Evolutionary conservation across 73 alveolate species (phyloP).

Genomic region (Stentor coeruleus): DNA sequence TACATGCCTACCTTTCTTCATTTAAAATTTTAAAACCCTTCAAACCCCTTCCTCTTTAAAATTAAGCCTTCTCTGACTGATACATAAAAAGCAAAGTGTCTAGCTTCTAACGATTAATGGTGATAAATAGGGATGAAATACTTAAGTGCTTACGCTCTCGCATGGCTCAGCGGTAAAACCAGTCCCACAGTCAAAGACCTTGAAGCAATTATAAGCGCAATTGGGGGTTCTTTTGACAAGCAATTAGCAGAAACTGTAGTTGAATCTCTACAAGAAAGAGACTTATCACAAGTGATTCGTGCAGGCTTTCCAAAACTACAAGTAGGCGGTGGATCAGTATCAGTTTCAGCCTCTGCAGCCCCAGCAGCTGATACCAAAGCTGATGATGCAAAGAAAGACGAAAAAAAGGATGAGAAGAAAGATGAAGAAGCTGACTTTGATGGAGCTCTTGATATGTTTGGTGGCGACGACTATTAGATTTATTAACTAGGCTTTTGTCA

Average conservation of each 20-base stretch:
- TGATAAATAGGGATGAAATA: constrained; percentile 23
- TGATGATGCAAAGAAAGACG: constrained; percentile 1
- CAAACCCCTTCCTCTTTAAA: neutral
- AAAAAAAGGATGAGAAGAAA: constrained; percentile 2
- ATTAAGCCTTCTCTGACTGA: neutral
- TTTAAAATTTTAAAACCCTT: neutral
- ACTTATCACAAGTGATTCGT: neutral
- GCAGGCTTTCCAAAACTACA: constrained; percentile 13
- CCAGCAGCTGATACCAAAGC: neutral
- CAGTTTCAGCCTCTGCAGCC: neutral
- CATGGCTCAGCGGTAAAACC: constrained; percentile 25
- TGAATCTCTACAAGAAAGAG: constrained; percentile 15
- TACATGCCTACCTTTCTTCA: too few relatives aligned
- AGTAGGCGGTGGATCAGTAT: neutral
- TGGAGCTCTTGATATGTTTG: constrained; percentile 19
- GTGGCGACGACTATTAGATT: constrained; percentile 16
- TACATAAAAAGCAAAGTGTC: neutral
- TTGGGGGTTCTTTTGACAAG: constrained; percentile 21
- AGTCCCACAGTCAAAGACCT: neutral
- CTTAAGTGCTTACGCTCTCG: constrained; percentile 22
- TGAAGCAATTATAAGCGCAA: neutral
- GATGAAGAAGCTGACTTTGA: constrained; percentile 22
- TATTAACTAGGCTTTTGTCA: neutral
- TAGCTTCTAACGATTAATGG: neutral
- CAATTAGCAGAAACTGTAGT: neutral